Evolutionary conservation across 129 eudicot genomes (phyloP), one percentile per base, ranked within the genome.

Genomic region (Cynara cardunculus): DNA sequence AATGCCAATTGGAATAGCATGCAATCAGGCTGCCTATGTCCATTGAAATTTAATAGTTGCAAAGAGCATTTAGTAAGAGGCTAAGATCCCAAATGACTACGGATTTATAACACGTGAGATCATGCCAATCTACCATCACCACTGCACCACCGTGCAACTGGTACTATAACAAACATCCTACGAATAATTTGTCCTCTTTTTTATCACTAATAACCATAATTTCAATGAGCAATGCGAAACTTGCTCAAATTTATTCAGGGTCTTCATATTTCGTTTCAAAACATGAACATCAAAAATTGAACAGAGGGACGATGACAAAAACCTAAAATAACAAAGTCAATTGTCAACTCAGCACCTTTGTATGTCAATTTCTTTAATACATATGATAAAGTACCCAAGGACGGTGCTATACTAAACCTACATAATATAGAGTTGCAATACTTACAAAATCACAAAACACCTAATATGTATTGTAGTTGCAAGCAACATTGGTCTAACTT

Each of bases 151-250:
- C 56, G 24, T 5, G 25, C 81, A 78, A 39, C 28, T 25, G 14
- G 26, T 77, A 35, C 37, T 76, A 34, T 14, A 77, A 12, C 59
- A 67, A 9, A 61, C 74, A 67, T 39, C 44, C 46, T 35, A 67
- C 37, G 69, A 16, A 39, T 46, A 8, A 27, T 67, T 67, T 35
- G 74, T 9, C 64, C 34, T 65, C 64, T 9, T 26, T 16, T 65
- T 37, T 22, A 78, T 78, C 73, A 66, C 66, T 19, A 68, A 39
- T 67, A 66, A 9, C 39, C 26, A 78, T 34, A 77, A 65, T 25
- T 66, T 35, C 39, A 22, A 41, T 41, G n/a, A 18, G 65, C 53
- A 78, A 25, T 14, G 41, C 28, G 44, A 25, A 39, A 41, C 30
- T 68, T 25, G 28, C 66, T 69, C 12, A 78, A 78, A 69, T 21